Conservation (phyloP, 179 eudicot species). For the Beta macrorhiza region DNA sequence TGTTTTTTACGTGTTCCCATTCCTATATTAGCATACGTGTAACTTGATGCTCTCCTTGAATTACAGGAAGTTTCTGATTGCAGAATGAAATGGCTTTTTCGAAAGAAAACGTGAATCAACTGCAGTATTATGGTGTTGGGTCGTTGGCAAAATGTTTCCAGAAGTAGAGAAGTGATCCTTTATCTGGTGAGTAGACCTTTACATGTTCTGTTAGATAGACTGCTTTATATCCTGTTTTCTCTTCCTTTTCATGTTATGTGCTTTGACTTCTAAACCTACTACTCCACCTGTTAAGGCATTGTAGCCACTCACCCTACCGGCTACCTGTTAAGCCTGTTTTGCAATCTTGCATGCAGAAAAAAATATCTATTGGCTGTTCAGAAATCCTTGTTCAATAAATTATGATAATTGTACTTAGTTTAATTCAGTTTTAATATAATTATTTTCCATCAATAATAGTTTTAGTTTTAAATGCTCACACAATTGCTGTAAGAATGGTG, state of each 20-base stretch:
- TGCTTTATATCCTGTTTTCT: neutral
- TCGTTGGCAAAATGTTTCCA: neutral
- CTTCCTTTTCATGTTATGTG: neutral
- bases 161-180: neutral
- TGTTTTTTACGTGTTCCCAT: neutral
- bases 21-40: neutral
- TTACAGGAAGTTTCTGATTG: neutral
- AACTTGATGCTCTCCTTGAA: neutral
- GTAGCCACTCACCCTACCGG: neutral
- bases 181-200: constrained; percentile 26
- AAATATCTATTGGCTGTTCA: too few relatives aligned
- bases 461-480: too few relatives aligned
- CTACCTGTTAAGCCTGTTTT: too few relatives aligned
- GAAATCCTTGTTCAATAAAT: too few relatives aligned
- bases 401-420: too few relatives aligned
- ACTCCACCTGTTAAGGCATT: neutral
- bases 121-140: neutral
- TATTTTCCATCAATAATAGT: too few relatives aligned
- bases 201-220: neutral
- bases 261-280: too few relatives aligned
- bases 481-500: too few relatives aligned
- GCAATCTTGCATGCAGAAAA: too few relatives aligned
- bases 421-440: too few relatives aligned
- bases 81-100: neutral
- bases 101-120: constrained; percentile 12